A percentile compares a stretch with the other conserved stretches of the same genome.
These are phyloP conservation scores for Leucosporidium scottii DNA, from an alignment of 768 basidiomycete genomes.

Conservation along the genomic window DNA sequence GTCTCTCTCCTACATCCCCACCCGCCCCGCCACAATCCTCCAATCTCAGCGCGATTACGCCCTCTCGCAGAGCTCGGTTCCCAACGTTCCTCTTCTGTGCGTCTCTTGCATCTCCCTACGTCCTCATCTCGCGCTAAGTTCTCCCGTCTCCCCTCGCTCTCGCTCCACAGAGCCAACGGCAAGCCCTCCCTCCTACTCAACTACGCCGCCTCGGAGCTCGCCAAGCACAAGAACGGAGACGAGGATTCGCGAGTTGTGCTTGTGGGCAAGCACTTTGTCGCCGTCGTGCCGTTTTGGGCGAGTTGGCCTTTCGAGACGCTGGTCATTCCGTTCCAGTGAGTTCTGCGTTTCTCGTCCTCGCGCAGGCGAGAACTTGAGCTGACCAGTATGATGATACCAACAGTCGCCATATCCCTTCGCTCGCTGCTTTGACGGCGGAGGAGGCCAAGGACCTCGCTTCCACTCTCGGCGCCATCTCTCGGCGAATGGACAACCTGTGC, in stretches of 20 bases:
- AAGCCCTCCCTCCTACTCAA: conserved; percentile 36
- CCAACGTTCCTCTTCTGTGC: conserved; percentile 22
- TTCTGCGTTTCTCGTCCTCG: background rate
- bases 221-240: conserved; percentile 46
- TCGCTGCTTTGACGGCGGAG: conserved; percentile 54
- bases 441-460: conserved; percentile 63
- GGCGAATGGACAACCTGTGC: conserved; percentile 40
- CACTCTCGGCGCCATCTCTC: conserved; percentile 46
- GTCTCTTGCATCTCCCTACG: background rate
- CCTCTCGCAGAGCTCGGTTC: background rate
- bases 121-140: background rate
- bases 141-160: too few species aligned
- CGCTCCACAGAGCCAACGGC: conserved; percentile 19
- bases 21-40: conserved; percentile 47
- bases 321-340: conserved; percentile 14
- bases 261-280: conserved; percentile 69
- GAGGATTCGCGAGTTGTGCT: conserved; percentile 55
- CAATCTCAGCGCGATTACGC: conserved; percentile 25
- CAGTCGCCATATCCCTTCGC: conserved; percentile 66
- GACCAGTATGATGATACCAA: too few species aligned
- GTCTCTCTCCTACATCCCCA: conserved; percentile 61
- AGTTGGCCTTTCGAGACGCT: conserved; percentile 86
- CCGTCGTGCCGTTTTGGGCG: conserved; percentile 91
- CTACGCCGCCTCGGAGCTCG: conserved; percentile 42
- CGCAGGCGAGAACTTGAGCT: too few species aligned